Base-by-base conservation (phyloP, 306 rosid species). In the Boehmeria nivea region DNA sequence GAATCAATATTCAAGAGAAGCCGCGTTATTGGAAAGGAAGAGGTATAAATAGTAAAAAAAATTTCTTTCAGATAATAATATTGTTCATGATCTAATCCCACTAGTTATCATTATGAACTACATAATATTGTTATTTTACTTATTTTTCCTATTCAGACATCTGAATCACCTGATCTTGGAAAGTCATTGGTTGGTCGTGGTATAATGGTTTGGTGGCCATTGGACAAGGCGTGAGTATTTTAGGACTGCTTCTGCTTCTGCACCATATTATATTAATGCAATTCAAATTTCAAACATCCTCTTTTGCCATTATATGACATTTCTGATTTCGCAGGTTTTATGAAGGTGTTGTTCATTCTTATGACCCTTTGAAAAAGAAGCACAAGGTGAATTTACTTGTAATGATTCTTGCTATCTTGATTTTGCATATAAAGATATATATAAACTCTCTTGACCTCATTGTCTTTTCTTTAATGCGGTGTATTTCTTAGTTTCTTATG, bases 201-300 rank as follows among this genome's bases (percentile, higher is more conserved):
- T 47, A 74, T 90, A 60, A 84, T 59, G 59, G 84, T 90, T 45
- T 90, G 87, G 94, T 90, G 97, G 95, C 97, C 97, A 12, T 18
- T 51, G 54, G 97, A 90, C 65, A 76, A 59, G 59, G 51, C 0
- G 97, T 89, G 70, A 81, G 95, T 77, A 51, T 49, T 57, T 71
- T 59, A 36, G 42, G 61, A 43, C 27, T 49, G 16, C 67, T 54
- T 24, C 50, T 34, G 45, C 19, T 48, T 37, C 15, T 43, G 43
- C n/a, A n/a, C 36, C 36, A 31, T 31, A 2, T 31, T 31, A 4
- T 31, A 31, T 6, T 31, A 31, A 31, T 31, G 36, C 5, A 31
- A 4, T 31, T 31, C 36, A 0, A 31, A 0, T 4, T 4, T 31
- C 2, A 31, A 31, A 10, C 9, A 31, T 31, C 2, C 36, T 57